These are phyloP conservation scores for Carex arenaria DNA, from an alignment of 202 grass and related monocot species.

Conservation along the genomic window DNA sequence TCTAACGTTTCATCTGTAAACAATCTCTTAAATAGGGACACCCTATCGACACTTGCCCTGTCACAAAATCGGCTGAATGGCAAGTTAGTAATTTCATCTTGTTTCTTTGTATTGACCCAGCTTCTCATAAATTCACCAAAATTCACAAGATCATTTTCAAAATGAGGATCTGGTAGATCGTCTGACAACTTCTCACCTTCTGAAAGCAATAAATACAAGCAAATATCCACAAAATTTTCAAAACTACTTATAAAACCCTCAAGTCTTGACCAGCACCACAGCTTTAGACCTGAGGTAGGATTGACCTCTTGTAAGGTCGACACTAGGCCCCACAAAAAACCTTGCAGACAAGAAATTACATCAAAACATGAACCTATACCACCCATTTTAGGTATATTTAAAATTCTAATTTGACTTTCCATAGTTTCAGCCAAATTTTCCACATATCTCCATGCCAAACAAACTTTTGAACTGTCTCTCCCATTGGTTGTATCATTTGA, in stretches of 20 bases:
- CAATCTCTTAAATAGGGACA: conserved; percentile 42
- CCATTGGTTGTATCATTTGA: conserved; percentile 18
- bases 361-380: conserved; percentile 47
- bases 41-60: conserved; percentile 16
- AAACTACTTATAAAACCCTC: conserved; percentile 49
- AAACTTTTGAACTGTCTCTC: conserved; percentile 24
- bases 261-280: conserved; percentile 53
- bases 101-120: conserved; percentile 26
- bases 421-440: conserved; percentile 61
- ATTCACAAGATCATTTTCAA: conserved; percentile 47
- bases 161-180: conserved; percentile 34
- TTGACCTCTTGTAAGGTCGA: conserved; percentile 47
- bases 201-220: conserved; percentile 63
- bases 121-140: conserved; percentile 45
- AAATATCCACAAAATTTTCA: conserved; percentile 71
- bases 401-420: conserved; percentile 55
- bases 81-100: conserved; percentile 21
- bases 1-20: conserved; percentile 51
- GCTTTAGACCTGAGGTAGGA: conserved; percentile 25
- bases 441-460: conserved; percentile 37
- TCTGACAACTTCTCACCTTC: conserved; percentile 29
- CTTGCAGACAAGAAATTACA: conserved; percentile 68
- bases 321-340: conserved; percentile 79
- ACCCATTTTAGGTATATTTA: conserved; percentile 32
- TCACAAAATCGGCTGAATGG: conserved; percentile 10